Percentiles rank a stretch among this genome's conserved stretches.
Conservation (phyloP, 2,329 filamentous ascomycete species). For the Verticillium longisporum region DNA sequence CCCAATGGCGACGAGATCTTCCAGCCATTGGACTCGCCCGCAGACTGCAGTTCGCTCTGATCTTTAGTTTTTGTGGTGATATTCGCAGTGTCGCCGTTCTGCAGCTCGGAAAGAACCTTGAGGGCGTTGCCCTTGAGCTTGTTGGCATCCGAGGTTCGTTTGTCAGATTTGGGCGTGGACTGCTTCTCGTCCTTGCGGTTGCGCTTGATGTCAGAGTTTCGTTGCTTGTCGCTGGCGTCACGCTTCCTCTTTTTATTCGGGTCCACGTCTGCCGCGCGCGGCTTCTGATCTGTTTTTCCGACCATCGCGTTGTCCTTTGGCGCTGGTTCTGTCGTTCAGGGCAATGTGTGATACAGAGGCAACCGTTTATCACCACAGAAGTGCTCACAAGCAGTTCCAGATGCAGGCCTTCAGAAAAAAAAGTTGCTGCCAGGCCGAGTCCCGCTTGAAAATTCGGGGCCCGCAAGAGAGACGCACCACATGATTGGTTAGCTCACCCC, state of each 20-base stretch:
- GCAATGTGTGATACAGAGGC: neutral
- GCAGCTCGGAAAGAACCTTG: constrained; percentile 8
- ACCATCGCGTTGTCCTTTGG: constrained; percentile 22
- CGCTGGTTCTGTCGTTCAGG: neutral
- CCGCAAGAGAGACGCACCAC: neutral
- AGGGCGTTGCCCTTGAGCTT: constrained; percentile 11
- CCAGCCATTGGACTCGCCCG: constrained; percentile 35
- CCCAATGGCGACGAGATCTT: constrained; percentile 58
- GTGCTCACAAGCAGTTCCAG: constrained; percentile 1
- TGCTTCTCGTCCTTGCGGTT: constrained; percentile 21
- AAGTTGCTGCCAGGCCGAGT: constrained; percentile 8
- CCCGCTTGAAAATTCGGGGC: constrained; percentile 13
- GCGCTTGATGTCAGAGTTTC: constrained; percentile 33
- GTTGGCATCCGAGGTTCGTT: constrained; percentile 3
- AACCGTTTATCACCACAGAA: neutral
- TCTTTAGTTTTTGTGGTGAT: neutral
- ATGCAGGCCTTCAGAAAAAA: constrained; percentile 6
- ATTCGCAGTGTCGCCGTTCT: neutral
- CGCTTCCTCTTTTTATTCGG: constrained; percentile 39
- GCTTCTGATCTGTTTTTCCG: constrained; percentile 21
- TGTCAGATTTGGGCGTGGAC: constrained; percentile 8
- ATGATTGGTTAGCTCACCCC: constrained; percentile 4
- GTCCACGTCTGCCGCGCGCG: constrained; percentile 23
- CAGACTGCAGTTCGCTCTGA: neutral
- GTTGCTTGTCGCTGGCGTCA: constrained; percentile 32